A percentile compares a stretch with the other conserved stretches of the same genome.
Evolutionary conservation across 768 basidiomycete species (phyloP).

Genomic region (Termitomyces sp.): DNA sequence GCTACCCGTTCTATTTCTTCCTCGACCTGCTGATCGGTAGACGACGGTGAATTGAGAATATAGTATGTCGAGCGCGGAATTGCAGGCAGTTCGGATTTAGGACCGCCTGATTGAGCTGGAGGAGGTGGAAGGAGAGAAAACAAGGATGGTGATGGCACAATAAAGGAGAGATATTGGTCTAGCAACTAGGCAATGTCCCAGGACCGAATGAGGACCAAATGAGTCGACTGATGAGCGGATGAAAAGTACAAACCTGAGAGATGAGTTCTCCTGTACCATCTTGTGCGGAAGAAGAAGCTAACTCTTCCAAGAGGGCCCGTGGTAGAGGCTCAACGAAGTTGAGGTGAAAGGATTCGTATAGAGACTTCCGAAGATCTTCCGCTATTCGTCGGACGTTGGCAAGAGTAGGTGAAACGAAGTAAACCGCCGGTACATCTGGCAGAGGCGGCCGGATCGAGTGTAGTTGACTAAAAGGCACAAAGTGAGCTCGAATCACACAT

Average conservation of each 20-base stretch:
- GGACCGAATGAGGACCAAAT: neutral
- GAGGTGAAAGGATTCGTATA: slow-evolving; percentile 92
- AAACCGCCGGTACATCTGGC: slow-evolving; percentile 93
- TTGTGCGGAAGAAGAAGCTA: slow-evolving; percentile 82
- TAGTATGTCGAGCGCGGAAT: slow-evolving; percentile 63
- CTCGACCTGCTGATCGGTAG: slow-evolving; percentile 88
- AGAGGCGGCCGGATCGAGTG: slow-evolving; percentile 85
- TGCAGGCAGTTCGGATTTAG: slow-evolving; percentile 27
- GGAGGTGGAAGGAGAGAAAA: slow-evolving; percentile 82
- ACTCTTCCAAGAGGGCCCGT: slow-evolving; percentile 85
- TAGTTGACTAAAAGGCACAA: slow-evolving; percentile 59
- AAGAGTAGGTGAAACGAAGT: slow-evolving; percentile 91
- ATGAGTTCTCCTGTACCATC: slow-evolving; percentile 81
- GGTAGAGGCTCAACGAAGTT: slow-evolving; percentile 94
- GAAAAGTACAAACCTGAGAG: slow-evolving; percentile 53
- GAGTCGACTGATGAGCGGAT: slow-evolving; percentile 1
- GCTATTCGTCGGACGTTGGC: slow-evolving; percentile 86
- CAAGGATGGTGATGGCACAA: slow-evolving; percentile 85
- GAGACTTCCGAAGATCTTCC: slow-evolving; percentile 81
- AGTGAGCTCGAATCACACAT: neutral
- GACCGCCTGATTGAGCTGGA: slow-evolving; percentile 27
- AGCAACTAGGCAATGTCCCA: slow-evolving; percentile 52
- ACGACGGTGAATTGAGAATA: slow-evolving; percentile 86
- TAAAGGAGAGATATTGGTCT: slow-evolving; percentile 96
- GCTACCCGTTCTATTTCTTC: slow-evolving; percentile 90